Evolutionary conservation across 2,329 filamentous ascomycete species (phyloP), one percentile per base, ranked within the genome.

Genomic region (Monascus ruber): DNA sequence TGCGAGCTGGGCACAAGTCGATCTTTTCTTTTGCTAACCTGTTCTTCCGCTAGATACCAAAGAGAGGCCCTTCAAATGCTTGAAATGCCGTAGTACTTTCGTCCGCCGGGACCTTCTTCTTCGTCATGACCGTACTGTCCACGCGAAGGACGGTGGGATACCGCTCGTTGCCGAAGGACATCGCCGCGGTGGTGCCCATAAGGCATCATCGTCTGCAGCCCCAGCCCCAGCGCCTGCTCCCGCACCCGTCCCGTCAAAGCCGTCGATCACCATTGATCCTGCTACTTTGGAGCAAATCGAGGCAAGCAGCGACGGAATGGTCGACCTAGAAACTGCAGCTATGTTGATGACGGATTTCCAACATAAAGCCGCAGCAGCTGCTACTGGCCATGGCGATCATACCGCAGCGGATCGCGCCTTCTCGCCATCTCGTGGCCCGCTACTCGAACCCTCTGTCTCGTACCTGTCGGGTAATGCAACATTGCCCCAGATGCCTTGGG

Each of bases 311-410:
- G 89, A 95, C 63, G 83, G 81, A 61, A 83, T 89, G 66, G 88
- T 95, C 58, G 91, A 95, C 62, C 83, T 95, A 57, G 89, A 98
- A 73, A 87, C 89, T 54, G 91, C 91, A 52, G 91, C 91, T 52
- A 95, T 96, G 86, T 78, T 98, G 63, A 93, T 98, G 71, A 91
- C 89, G 60, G 88, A 96, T 68, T 83, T 96, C 60, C 89, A 94
- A 68, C 87, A 95, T 71, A 95, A 95, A 72, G 88, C 81, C 55
- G 89, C 88, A 66, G 81, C 79, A 51, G 71, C 73, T 56, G 62
- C 63, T 54, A 68, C 60, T 64, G 62, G 71, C 63, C 53, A 62
- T 42, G 62, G 70, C 45, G 66, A 72, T 52, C 65, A 63, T 48
- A 50, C 53, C 32, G 63, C 62, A 38, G 62, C 65, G 38, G 60